Percentiles rank a stretch among this genome's conserved stretches.
phyloP scores from a whole-genome alignment of 1,139 yeast genomes.

The Yamadazyma dushanensis region DNA sequence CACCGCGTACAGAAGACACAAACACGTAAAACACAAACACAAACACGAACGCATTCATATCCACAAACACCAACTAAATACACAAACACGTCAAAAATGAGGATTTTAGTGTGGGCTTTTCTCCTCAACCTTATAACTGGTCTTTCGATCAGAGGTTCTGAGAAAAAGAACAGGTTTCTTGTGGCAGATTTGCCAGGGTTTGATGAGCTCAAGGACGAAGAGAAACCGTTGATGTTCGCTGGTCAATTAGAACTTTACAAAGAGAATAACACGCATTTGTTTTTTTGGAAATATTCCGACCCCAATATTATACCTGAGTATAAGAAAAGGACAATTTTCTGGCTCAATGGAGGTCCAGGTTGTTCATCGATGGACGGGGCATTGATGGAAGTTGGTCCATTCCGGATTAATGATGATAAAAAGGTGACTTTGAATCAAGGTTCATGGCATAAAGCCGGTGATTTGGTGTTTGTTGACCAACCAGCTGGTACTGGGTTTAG shows the following conservation, averaged over 20 bases:
- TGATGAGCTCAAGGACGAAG: slow-evolving; percentile 26
- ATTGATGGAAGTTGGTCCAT: slow-evolving; percentile 88
- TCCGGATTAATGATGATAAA: slow-evolving; percentile 53
- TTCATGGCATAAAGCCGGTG: slow-evolving; percentile 81
- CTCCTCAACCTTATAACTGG: neutral
- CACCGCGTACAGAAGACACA: too few species aligned
- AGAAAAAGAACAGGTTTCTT: slow-evolving; percentile 18
- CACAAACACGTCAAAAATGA: neutral
- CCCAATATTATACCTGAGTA: slow-evolving; percentile 31
- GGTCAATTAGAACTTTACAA: slow-evolving; percentile 66
- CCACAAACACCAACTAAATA: too few species aligned
- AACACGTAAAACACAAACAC: too few species aligned
- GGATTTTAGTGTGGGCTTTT: neutral
- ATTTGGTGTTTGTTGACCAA: slow-evolving; percentile 86
- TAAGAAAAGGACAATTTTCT: slow-evolving; percentile 54
- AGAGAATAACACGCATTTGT: slow-evolving; percentile 60
- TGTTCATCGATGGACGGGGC: slow-evolving; percentile 99
- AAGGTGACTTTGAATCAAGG: slow-evolving; percentile 62
- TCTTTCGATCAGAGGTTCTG: neutral
- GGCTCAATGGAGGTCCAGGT: slow-evolving; percentile 98
- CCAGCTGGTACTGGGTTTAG: slow-evolving; percentile 96
- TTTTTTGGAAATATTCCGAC: slow-evolving; percentile 73
- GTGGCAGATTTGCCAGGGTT: slow-evolving; percentile 47
- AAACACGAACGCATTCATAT: too few species aligned
- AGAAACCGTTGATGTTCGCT: slow-evolving; percentile 60